Evolutionary conservation across 176 grass and related monocot species (phyloP).

Genomic region (Oryza meridionalis): DNA sequence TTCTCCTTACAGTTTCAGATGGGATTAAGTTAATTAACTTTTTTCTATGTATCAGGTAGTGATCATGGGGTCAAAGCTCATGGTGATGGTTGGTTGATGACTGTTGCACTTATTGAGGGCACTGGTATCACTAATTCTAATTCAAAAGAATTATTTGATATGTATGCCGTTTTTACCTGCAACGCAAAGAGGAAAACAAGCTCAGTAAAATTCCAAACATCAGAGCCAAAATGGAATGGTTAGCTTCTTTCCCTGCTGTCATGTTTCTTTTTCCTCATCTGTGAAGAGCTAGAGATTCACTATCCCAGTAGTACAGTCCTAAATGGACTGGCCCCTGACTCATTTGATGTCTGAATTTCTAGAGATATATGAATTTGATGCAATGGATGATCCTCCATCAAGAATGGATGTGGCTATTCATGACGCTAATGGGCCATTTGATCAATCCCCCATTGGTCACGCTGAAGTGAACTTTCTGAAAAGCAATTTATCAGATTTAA

Average conservation of each 20-base stretch:
- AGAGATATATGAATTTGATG: constrained; percentile 98
- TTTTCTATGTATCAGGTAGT: constrained; percentile 56
- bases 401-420: constrained; percentile 78
- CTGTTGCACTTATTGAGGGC: constrained; percentile 91
- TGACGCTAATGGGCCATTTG: constrained; percentile 73
- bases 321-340: constrained; percentile 10
- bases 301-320: neutral
- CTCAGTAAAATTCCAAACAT: constrained; percentile 90
- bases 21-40: neutral
- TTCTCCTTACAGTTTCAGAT: neutral
- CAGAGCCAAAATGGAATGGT: constrained; percentile 97
- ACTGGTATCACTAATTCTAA: constrained; percentile 53
- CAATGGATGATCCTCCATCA: constrained; percentile 96
- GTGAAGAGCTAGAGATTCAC: neutral
- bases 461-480: constrained; percentile 90
- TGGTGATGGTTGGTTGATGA: constrained; percentile 93
- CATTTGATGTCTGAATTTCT: constrained; percentile 47
- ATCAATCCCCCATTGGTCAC: constrained; percentile 66
- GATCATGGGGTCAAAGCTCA: constrained; percentile 97
- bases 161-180: constrained; percentile 89
- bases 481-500: constrained; percentile 77
- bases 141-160: constrained; percentile 68
- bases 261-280: neutral
- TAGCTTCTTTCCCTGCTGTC: constrained; percentile 28
- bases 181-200: constrained; percentile 86